A percentile compares a stretch with the other conserved stretches of the same genome.
These are phyloP conservation scores for Yamadazyma friedrichii DNA, from an alignment of 1,139 yeast genomes.

Conservation along the genomic window DNA sequence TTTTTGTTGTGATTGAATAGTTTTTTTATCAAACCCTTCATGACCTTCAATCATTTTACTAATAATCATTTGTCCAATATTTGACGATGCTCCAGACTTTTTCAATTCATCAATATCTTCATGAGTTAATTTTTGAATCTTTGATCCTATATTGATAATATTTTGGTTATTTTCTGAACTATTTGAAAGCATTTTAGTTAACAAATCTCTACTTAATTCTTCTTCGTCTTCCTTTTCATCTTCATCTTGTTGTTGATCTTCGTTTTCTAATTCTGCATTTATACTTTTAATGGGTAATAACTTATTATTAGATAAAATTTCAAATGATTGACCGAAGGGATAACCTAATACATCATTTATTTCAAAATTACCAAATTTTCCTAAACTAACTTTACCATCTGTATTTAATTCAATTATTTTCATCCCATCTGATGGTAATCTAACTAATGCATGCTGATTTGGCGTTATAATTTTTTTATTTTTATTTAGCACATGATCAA, in stretches of 20 bases:
- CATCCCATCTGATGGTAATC: constrained; percentile 78
- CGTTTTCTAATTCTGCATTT: constrained; percentile 24
- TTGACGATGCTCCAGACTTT: constrained; percentile 57
- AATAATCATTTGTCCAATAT: constrained; percentile 77
- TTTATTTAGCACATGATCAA: not conserved
- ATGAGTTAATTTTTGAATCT: constrained; percentile 69
- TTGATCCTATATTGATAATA: constrained; percentile 69
- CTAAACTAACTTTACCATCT: constrained; percentile 65
- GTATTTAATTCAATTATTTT: constrained; percentile 66
- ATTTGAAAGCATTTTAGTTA: constrained; percentile 39
- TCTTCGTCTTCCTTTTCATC: constrained; percentile 23
- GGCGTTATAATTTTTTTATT: constrained; percentile 17
- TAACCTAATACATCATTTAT: constrained; percentile 76
- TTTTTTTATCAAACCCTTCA: constrained; percentile 83
- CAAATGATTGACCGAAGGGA: constrained; percentile 88
- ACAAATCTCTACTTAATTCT: constrained; percentile 36
- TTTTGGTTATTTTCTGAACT: constrained; percentile 68
- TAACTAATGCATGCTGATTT: constrained; percentile 61
- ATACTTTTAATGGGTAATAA: constrained; percentile 49
- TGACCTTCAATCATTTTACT: constrained; percentile 81
- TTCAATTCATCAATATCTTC: constrained; percentile 83
- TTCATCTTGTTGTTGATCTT: constrained; percentile 21
- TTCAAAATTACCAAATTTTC: constrained; percentile 86
- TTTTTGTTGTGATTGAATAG: constrained; percentile 87
- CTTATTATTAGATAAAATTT: constrained; percentile 59